phyloP scores from a whole-genome alignment of 2,329 filamentous ascomycete species.

The Fusarium kyushuense region DNA sequence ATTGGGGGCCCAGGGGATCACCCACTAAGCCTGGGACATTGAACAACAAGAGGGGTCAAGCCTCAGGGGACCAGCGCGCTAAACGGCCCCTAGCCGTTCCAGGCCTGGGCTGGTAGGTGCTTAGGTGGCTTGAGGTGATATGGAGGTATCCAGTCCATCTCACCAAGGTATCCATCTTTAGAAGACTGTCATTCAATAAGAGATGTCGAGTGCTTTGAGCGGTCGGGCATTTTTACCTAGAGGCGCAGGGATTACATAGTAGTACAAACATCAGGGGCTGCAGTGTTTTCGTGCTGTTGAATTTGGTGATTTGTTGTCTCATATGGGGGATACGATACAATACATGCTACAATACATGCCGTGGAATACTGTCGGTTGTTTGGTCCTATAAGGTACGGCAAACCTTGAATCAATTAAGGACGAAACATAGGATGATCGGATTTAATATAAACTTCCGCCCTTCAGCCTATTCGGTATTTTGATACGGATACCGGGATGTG shows the following conservation, averaged over 20 bases:
- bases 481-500: background rate
- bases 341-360: background rate
- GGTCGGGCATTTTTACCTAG: constrained; percentile 12
- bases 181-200: constrained; percentile 15
- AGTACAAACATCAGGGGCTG: constrained; percentile 24
- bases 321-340: background rate
- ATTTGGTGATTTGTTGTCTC: constrained; percentile 6
- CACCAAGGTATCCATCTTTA: constrained; percentile 12
- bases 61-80: constrained; percentile 37
- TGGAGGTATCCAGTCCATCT: constrained; percentile 20
- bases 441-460: constrained; percentile 1
- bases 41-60: constrained; percentile 35
- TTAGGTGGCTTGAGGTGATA: constrained; percentile 12
- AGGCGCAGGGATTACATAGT: constrained; percentile 17
- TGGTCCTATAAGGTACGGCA: background rate
- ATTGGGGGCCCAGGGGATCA: constrained; percentile 24
- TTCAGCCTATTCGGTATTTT: constrained; percentile 4
- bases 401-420: background rate
- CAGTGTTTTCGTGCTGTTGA: constrained; percentile 5
- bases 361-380: background rate
- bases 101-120: constrained; percentile 28
- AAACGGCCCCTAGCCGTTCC: constrained; percentile 43
- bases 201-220: constrained; percentile 8
- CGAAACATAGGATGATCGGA: constrained; percentile 10
- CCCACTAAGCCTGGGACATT: constrained; percentile 37